Conservation (phyloP, 163 green algal species). For the Prototheca cutis region DNA sequence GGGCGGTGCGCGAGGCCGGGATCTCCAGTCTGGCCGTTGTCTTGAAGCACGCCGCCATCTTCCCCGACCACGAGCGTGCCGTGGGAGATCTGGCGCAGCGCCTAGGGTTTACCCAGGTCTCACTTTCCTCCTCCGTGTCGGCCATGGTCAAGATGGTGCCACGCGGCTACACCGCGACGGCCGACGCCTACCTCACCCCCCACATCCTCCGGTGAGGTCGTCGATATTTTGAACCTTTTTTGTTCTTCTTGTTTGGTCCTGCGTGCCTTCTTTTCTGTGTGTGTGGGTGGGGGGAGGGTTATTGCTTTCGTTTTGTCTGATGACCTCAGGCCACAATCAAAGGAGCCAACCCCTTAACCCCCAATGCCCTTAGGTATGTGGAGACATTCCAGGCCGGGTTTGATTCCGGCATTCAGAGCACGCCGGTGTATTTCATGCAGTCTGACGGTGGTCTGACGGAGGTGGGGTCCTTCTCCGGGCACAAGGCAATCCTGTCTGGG, state of each 20-base stretch:
- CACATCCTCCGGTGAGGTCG: conserved; percentile 72
- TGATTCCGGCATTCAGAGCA: conserved; percentile 57
- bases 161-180: conserved; percentile 86
- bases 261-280: too few relatives aligned
- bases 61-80: conserved; percentile 73
- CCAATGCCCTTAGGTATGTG: conserved; percentile 59
- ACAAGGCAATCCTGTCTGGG: conserved; percentile 92
- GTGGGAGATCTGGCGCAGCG: conserved; percentile 64
- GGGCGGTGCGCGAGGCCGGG: conserved; percentile 49
- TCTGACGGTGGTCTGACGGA: conserved; percentile 81
- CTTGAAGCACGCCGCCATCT: conserved; percentile 88
- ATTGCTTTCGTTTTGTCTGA: too few relatives aligned
- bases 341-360: background rate
- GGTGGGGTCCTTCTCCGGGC: conserved; percentile 74
- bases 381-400: conserved; percentile 79
- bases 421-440: conserved; percentile 96
- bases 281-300: too few relatives aligned
- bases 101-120: conserved; percentile 90
- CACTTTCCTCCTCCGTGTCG: conserved; percentile 73
- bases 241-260: too few relatives aligned
- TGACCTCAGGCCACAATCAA: too few relatives aligned
- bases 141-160: conserved; percentile 96
- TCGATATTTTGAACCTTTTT: too few relatives aligned
- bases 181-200: conserved; percentile 93
- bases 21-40: conserved; percentile 80